phyloP scores from a whole-genome alignment of 352 stramenopile species.

The Phytophthora vignae region DNA sequence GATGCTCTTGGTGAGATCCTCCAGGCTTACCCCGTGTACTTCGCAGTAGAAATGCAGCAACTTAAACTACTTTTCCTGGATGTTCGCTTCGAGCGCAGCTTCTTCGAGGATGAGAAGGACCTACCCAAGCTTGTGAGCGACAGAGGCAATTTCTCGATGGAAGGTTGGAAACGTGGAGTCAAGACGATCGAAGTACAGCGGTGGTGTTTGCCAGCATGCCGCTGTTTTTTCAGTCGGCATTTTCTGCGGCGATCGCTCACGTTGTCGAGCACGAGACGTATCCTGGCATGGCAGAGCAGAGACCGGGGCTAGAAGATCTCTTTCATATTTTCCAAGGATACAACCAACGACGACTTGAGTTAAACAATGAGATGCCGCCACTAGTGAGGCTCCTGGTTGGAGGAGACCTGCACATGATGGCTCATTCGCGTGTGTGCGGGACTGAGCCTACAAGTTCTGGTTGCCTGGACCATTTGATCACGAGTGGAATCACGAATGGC shows the following conservation, averaged over 20 bases:
- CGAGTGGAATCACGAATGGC: conserved; percentile 64
- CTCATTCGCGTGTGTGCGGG: conserved; percentile 56
- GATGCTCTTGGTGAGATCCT: conserved; percentile 48
- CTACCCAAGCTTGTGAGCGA: conserved; percentile 43
- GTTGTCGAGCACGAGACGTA: conserved; percentile 72
- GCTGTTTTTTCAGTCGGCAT: conserved; percentile 72
- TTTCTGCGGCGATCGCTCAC: conserved; percentile 59
- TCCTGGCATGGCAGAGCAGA: conserved; percentile 51
- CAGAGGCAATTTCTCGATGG: conserved; percentile 27
- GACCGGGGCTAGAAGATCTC: conserved; percentile 43
- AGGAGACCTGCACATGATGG: conserved; percentile 72
- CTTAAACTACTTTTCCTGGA: conserved; percentile 76
- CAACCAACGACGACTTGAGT: conserved; percentile 11
- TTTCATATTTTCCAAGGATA: conserved; percentile 47
- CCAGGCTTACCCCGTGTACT: conserved; percentile 47
- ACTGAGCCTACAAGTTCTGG: conserved; percentile 3
- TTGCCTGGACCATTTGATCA: conserved; percentile 74
- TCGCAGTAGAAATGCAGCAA: conserved; percentile 44
- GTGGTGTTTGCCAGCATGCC: conserved; percentile 66
- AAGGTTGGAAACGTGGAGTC: conserved; percentile 28
- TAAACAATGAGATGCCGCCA: conserved; percentile 1
- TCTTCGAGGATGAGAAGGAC: conserved; percentile 32
- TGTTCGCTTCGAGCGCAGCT: conserved; percentile 69
- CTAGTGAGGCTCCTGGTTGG: conserved; percentile 57
- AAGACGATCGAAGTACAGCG: conserved; percentile 22